Evolutionary conservation across 1,284 basidiomycete genomes (phyloP), one percentile per base, ranked within the genome.

Genomic region (Naganishia liquefaciens): DNA sequence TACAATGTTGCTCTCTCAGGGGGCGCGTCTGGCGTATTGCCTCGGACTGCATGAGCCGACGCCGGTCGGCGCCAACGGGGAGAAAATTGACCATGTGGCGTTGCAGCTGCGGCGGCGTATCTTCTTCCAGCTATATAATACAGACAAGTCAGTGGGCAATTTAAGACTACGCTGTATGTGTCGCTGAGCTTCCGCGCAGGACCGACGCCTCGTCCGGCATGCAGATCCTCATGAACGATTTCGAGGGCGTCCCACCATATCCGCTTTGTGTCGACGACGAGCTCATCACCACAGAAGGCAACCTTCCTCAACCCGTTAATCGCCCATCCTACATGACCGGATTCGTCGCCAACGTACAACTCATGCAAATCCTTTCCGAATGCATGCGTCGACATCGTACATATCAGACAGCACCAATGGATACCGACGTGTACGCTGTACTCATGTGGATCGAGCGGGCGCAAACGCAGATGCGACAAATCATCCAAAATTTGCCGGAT

Each of bases 161-260:
- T 21, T n/a, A 37, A 28, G 10, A 19, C 33, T 21, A 11, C 37
- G 13, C 25, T 54, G 49, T 30, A 19, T 21, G n/a, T 23, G 21
- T 23, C 28, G n/a, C 42, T 46, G 47, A 40, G 19, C 4, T 21
- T 19, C n/a, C 15, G 28, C n/a, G 1, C 68, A 78, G 76, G 54
- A 77, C 78, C 19, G 71, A 76, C 10, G 75, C 77, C 2, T 77
- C 76, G 23, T 72, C 74, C 1, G 78, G 76, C 30, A 71, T 74
- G 44, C 78, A 77, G 0, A 77, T 78, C 74, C 71, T 78, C 17
- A 72, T 79, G 68, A 77, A 77, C 71, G 76, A 78, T 64, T 78
- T 77, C 54, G 76, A 79, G 72, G 76, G 76, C 39, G 70, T 76
- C 1, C 75, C 73, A 51, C 74, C 73, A 2, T 71, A 75, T 30